Percentiles rank a stretch among this genome's conserved stretches.
Evolutionary conservation across 2,329 filamentous ascomycete genomes (phyloP).

Genomic region (Fusarium abutilonis): DNA sequence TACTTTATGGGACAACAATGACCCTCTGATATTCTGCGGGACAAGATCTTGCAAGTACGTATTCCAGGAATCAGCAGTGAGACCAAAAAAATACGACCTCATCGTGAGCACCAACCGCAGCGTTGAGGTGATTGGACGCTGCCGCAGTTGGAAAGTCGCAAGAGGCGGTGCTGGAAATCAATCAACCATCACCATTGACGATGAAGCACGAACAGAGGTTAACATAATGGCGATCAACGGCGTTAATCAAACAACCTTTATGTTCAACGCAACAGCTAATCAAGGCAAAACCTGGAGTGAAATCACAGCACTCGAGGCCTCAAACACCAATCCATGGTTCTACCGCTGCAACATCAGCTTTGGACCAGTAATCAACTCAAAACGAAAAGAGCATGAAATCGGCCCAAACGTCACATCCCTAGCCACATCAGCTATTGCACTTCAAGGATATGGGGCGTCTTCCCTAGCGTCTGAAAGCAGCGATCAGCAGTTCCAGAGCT

Average conservation of each 20-base stretch:
- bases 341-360: conserved; percentile 41
- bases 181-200: conserved; percentile 26
- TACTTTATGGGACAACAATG: conserved; percentile 46
- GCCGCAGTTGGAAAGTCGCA: conserved; percentile 34
- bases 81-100: conserved; percentile 20
- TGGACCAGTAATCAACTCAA: conserved; percentile 29
- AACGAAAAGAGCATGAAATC: conserved; percentile 27
- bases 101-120: conserved; percentile 32
- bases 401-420: conserved; percentile 34
- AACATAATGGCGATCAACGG: conserved; percentile 29
- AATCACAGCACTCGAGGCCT: conserved; percentile 40
- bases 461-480: conserved; percentile 23
- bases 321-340: conserved; percentile 31
- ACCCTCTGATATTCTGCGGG: conserved; percentile 49
- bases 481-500: conserved; percentile 49
- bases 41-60: conserved; percentile 46
- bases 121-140: conserved; percentile 21
- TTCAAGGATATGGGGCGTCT: conserved; percentile 41
- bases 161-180: conserved; percentile 30
- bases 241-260: conserved; percentile 33
- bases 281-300: conserved; percentile 31
- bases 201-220: conserved; percentile 4
- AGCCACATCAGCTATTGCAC: conserved; percentile 34
- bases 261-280: conserved; percentile 28
- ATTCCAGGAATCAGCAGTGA: conserved; percentile 50